phyloP scores from a whole-genome alignment of 805 yeast species.

The Lipomyces sp. region DNA sequence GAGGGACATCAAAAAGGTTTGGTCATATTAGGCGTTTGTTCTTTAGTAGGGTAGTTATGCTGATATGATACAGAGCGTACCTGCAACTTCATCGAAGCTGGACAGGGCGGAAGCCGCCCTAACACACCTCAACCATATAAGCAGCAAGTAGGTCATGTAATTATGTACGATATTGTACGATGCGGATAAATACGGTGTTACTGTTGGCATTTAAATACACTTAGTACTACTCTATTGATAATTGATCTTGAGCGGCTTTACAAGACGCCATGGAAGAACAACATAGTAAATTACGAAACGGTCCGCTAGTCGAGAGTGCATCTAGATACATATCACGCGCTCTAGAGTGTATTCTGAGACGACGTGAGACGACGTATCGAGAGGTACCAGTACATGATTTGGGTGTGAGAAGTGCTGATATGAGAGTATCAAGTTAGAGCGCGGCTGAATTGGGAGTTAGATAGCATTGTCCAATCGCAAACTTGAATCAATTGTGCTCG shows the following conservation, averaged over 20 bases:
- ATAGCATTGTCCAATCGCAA: no score
- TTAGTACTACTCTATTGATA: background rate
- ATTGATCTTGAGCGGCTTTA: background rate
- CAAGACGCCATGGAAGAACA: no score
- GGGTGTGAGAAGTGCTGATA: no score
- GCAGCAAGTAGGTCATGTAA: background rate
- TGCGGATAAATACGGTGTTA: background rate
- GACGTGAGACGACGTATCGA: no score
- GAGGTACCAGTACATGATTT: no score
- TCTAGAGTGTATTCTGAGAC: no score
- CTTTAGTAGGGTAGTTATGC: background rate
- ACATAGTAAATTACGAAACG: no score
- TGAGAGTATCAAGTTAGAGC: no score
- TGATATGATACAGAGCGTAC: slow-evolving; percentile 16
- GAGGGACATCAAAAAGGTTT: slow-evolving; percentile 31
- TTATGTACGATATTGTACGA: background rate
- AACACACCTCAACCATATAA: slow-evolving; percentile 13
- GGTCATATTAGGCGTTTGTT: background rate
- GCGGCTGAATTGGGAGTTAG: no score
- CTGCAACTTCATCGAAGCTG: slow-evolving; percentile 19
- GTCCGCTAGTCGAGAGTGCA: no score
- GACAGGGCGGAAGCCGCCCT: slow-evolving; percentile 32
- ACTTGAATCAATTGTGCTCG: background rate
- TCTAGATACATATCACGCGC: no score
- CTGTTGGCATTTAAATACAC: background rate